A percentile compares a stretch with the other conserved stretches of the same genome.
These are phyloP conservation scores for Erysimum pusillum DNA, from an alignment of 441 rosid species.

Conservation along the genomic window DNA sequence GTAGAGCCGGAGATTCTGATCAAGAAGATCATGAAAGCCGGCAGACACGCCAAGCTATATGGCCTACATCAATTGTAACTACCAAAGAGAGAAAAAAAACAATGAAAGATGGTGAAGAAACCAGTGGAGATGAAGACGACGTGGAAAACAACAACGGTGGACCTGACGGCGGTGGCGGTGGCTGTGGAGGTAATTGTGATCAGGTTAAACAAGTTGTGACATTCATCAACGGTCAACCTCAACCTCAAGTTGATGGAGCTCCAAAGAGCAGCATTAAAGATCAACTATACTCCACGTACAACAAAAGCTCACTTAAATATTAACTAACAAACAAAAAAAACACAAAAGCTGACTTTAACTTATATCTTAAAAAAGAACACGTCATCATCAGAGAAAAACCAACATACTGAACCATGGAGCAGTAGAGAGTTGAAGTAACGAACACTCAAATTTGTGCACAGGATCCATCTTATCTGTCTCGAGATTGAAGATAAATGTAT, in stretches of 20 bases:
- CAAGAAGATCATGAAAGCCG: constrained; percentile 66
- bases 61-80: constrained; percentile 74
- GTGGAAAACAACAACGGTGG: constrained; percentile 35
- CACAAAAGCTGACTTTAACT: too few relatives aligned
- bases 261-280: constrained; percentile 46
- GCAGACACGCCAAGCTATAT: constrained; percentile 86
- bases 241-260: constrained; percentile 43
- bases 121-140: constrained; percentile 50
- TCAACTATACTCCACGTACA: too few relatives aligned
- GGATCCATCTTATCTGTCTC: background rate
- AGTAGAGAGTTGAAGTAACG: background rate
- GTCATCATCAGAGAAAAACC: too few relatives aligned
- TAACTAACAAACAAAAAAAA: too few relatives aligned
- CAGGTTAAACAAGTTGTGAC: constrained; percentile 48
- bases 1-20: constrained; percentile 68
- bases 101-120: constrained; percentile 50
- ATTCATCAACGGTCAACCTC: constrained; percentile 46
- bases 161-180: constrained; percentile 38
- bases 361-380: too few relatives aligned
- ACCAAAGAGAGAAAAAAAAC: too few relatives aligned
- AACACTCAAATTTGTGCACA: background rate
- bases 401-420: background rate
- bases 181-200: constrained; percentile 45
- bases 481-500: background rate
- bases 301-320: too few relatives aligned